Base-by-base conservation (phyloP, 139 green algal species). In the Closterium sp. region DNA sequence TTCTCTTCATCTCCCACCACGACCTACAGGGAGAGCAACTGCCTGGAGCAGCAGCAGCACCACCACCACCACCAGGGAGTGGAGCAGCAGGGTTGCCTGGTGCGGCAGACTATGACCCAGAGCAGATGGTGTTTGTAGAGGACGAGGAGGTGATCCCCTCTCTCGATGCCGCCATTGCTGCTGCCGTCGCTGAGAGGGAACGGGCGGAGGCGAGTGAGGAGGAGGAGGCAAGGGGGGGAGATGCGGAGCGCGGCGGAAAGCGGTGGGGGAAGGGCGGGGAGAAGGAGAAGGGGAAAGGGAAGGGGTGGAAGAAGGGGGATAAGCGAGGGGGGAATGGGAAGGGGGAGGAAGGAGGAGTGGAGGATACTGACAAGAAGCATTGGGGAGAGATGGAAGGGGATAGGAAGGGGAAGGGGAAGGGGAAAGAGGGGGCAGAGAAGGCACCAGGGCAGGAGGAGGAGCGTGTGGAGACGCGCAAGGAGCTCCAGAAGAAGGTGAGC, bases 71-170 rank as follows among this genome's bases (percentile, higher is more conserved):
- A 28, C 16, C 55, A 76, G 55, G 16, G 25, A 3, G 34, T 33
- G 87, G 85, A 84, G 83, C 38, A 66, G 55, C 55, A 76, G 12
- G 55, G 55, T 2, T 28, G 25, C 12, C 55, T 28, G 55, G 25
- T 76, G 55, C 12, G 25, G 55, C 55, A 28, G 64, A 33, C 28
- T 97, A 96, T 88, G 88, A 91, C 30, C 36, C 85, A 33, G 93
- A 93, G 81, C 95, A 97, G 81, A 97, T 97, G 96, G 93, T 94
- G 31, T 97, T 94, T 64, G 91, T 89, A 33, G 85, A 87, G 23
- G 96, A 96, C 0, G 96, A 96, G n/a, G 95, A 96, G 92, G 91
- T 93, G 28, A 94, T 96, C 0, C 94, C 95, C 4, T 93, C 91
- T 2, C 83, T 96, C n/a, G 88, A 76, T 19, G 55, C 55, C 4